Evolutionary conservation across 306 rosid genomes (phyloP), one percentile per base, ranked within the genome.

Genomic region (Gynostemma pentaphyllum): DNA sequence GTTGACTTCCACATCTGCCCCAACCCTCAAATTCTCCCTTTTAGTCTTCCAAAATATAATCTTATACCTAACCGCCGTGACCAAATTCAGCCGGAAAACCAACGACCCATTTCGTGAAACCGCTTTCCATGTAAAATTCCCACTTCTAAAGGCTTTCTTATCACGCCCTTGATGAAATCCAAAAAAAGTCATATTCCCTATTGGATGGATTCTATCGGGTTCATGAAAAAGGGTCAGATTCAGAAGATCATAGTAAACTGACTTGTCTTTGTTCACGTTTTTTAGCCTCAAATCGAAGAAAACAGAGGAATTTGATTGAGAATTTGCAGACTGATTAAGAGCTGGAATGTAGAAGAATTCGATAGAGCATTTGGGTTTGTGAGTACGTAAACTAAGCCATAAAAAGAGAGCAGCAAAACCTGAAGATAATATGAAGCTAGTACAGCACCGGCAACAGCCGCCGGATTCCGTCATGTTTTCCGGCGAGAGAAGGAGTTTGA

Each of bases 91-190:
- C 71, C 88, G 75, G 50, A 77, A 72, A 26, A 23, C 16, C 53
- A 34, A 54, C 12, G 53, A 30, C 0, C 71, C 72, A 30, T 57
- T 18, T 7, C 56, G n/a, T 12, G 11, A 15, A 44, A 71, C 55
- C 29, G 42, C 39, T 7, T 82, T 74, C 62, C 70, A 18, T 0
- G 1, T 5, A 41, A 68, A 2, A 2, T 2, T 1, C 5, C n/a
- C 72, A 0, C 0, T 0, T 69, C 74, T 88, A 14, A 0, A 37
- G 2, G 95, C 94, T 51, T 36, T 76, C 79, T 88, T 88, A 24
- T 76, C n/a, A 74, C 81, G 88, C 5, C 98, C 98, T 73, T 92
- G 98, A 41, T 83, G 76, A 69, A 92, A 92, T 2, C 44, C 36
- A 0, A 5, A 1, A 14, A 82, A 39, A 5, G 64, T 75, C 16